phyloP scores from a whole-genome alignment of 371 early-diverging fungal genomes.

The Smittium mucronatum region DNA sequence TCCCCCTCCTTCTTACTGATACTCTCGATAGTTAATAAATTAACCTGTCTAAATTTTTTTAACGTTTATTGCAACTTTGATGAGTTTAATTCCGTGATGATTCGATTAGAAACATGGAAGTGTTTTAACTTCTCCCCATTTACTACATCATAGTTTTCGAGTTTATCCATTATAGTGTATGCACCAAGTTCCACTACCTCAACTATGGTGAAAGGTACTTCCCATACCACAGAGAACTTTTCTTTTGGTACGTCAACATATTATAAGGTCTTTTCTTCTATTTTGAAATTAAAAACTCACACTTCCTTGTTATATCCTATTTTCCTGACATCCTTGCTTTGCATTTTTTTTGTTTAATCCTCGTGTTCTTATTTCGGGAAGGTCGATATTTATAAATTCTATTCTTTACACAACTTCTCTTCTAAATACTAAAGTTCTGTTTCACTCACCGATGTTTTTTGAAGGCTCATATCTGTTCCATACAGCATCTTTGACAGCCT shows the following conservation, averaged over 20 bases:
- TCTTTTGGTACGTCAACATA: background rate
- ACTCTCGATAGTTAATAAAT: background rate
- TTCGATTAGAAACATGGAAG: background rate
- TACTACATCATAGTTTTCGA: background rate
- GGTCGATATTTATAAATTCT: background rate
- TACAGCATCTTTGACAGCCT: slow-evolving; percentile 2
- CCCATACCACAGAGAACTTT: slow-evolving; percentile 5
- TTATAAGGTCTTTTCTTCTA: background rate
- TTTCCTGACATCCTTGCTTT: background rate
- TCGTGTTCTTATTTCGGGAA: slow-evolving; percentile 6
- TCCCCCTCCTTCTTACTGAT: background rate
- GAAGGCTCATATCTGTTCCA: background rate
- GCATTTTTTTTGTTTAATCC: slow-evolving; percentile 1
- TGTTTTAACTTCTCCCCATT: slow-evolving; percentile 8
- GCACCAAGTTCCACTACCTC: background rate
- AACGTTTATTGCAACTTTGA: background rate
- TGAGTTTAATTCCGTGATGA: background rate
- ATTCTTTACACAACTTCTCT: background rate
- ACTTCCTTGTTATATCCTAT: slow-evolving; percentile 9
- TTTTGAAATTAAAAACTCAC: background rate
- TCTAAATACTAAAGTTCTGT: background rate
- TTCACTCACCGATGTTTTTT: background rate
- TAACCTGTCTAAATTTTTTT: background rate
- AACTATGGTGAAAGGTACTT: slow-evolving; percentile 3
- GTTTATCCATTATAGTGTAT: slow-evolving; percentile 6